Conservation (phyloP, 371 early-diverging fungal genomes). For the Apophysomyces variabilis region DNA sequence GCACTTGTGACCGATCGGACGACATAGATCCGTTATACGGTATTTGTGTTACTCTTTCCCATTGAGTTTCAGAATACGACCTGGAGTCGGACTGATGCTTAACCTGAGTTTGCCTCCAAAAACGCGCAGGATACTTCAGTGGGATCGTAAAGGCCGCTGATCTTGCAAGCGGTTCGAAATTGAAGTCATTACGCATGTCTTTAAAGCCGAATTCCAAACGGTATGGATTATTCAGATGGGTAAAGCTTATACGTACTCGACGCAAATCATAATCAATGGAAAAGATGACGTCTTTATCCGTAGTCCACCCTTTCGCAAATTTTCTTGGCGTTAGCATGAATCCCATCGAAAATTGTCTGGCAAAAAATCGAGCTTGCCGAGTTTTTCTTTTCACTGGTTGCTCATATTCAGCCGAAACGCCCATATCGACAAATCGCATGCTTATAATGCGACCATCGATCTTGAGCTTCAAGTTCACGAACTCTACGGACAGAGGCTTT, state of each 20-base stretch:
- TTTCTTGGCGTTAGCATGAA: slow-evolving; percentile 17
- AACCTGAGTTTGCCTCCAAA: slow-evolving; percentile 16
- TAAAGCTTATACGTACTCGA: slow-evolving; percentile 33
- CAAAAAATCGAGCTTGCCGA: not conserved
- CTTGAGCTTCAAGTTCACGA: slow-evolving; percentile 6
- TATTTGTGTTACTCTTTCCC: slow-evolving; percentile 24
- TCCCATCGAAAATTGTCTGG: slow-evolving; percentile 25
- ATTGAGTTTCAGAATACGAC: slow-evolving; percentile 12
- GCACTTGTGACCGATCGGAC: not conserved
- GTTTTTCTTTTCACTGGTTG: slow-evolving; percentile 3
- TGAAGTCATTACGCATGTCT: slow-evolving; percentile 25
- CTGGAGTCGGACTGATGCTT: too few species aligned
- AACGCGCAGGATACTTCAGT: slow-evolving; percentile 13
- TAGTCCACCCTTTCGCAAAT: slow-evolving; percentile 36
- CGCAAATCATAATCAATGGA: slow-evolving; percentile 29
- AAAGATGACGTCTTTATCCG: slow-evolving; percentile 25
- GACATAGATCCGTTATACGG: not conserved
- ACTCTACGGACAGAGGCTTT: slow-evolving; percentile 12
- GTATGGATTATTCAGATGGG: slow-evolving; percentile 23
- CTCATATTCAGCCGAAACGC: not conserved
- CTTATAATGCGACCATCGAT: slow-evolving; percentile 24
- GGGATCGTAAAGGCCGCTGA: slow-evolving; percentile 22
- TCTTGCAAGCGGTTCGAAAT: slow-evolving; percentile 21
- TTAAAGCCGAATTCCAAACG: slow-evolving; percentile 24
- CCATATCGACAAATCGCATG: slow-evolving; percentile 14